Evolutionary conservation across 1,284 basidiomycete genomes (phyloP).

Genomic region (Trichosporon coremiiforme): DNA sequence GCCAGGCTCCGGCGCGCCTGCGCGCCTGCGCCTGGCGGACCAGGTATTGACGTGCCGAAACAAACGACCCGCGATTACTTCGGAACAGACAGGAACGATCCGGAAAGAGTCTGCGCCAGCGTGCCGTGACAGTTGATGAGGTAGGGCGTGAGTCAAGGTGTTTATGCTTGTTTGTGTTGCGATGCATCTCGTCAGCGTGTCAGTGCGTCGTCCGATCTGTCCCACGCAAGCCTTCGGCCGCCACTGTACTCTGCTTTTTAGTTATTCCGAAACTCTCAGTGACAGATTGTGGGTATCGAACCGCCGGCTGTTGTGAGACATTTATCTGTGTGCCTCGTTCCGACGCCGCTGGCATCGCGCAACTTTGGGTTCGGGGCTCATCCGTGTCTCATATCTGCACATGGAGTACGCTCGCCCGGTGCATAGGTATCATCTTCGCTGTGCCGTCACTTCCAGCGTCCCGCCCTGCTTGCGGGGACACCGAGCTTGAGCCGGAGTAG

Average conservation of each 20-base stretch:
- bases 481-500: slow-evolving; percentile 35
- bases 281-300: background rate
- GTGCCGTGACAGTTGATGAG: too few species aligned
- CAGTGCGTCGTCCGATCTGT: background rate
- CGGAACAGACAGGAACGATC: background rate
- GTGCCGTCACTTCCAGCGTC: background rate
- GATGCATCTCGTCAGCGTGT: background rate
- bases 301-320: background rate
- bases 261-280: background rate
- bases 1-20: too few species aligned
- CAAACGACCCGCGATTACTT: background rate
- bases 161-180: slow-evolving; percentile 5
- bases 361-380: background rate
- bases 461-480: background rate
- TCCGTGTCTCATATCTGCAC: slow-evolving; percentile 1
- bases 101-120: background rate
- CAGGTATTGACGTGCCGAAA: background rate
- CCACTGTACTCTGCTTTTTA: too few species aligned
- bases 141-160: slow-evolving; percentile 1
- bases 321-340: background rate
- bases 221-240: too few species aligned
- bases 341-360: background rate
- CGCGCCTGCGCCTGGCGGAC: too few species aligned
- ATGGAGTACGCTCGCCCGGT: background rate
- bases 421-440: background rate